Conservation (phyloP, 805 yeast species). For the Isabelozyma heimii region DNA sequence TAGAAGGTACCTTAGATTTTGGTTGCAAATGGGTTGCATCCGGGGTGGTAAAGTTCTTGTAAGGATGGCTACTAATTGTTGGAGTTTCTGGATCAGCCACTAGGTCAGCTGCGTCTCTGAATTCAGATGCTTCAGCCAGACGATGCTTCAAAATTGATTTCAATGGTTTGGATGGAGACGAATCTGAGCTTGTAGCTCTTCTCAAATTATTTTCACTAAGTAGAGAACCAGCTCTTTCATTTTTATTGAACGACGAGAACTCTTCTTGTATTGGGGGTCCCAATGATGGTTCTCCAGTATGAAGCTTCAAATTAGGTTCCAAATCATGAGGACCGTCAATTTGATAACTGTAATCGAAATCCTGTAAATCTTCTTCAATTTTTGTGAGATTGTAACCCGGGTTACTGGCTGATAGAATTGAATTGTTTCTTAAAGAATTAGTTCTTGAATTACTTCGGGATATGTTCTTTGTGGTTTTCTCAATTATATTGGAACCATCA, state of each 20-base stretch:
- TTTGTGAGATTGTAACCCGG: constrained; percentile 25
- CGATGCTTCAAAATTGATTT: constrained; percentile 34
- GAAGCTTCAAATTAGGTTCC: not conserved
- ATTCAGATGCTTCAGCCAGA: not conserved
- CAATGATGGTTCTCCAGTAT: not conserved
- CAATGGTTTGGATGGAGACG: constrained; percentile 24
- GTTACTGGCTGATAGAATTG: constrained; percentile 11
- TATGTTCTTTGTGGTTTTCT: constrained; percentile 40
- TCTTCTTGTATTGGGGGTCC: not conserved
- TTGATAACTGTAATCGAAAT: constrained; percentile 41
- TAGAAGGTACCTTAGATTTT: constrained; percentile 4
- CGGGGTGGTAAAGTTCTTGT: constrained; percentile 6
- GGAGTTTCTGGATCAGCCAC: not conserved
- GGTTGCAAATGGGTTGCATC: constrained; percentile 3
- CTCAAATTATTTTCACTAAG: not conserved
- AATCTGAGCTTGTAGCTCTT: constrained; percentile 2
- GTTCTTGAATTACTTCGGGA: constrained; percentile 32
- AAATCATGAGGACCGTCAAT: constrained; percentile 19
- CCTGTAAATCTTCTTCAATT: constrained; percentile 43
- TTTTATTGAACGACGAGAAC: not conserved
- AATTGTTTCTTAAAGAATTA: constrained; percentile 21
- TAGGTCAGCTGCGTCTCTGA: not conserved
- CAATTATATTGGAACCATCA: constrained; percentile 42
- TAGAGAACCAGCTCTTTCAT: not conserved
- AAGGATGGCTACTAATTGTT: constrained; percentile 14